Conservation (phyloP, 1,284 basidiomycete species). For the Fomitopsis schrenkii region DNA sequence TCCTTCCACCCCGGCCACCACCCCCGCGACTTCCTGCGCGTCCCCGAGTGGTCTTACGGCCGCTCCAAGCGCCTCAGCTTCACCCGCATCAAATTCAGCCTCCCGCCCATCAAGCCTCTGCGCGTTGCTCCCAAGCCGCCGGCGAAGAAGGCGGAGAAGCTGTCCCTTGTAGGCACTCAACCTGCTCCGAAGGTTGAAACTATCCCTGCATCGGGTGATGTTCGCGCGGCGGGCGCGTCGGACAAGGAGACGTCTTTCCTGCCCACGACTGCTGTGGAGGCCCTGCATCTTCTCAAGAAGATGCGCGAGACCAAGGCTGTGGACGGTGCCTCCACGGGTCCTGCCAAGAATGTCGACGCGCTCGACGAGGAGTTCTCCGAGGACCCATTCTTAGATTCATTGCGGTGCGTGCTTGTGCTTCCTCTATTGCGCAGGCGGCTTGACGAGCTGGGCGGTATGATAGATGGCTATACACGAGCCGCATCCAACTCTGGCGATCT, state of each 20-base stretch:
- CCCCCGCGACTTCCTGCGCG: not conserved
- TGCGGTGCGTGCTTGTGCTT: not conserved
- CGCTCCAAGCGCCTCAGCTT: not conserved
- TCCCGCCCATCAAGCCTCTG: not conserved
- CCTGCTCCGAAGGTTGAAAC: not conserved
- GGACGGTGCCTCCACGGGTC: not conserved
- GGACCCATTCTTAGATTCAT: not conserved
- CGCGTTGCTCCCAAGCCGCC: not conserved
- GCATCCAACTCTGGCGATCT: not conserved
- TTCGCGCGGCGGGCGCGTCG: too few relatives aligned
- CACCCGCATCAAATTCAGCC: not conserved
- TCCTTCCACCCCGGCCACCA: not conserved
- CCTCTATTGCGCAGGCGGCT: not conserved
- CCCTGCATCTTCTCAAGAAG: not conserved
- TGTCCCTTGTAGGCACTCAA: not conserved
- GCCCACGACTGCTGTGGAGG: too few relatives aligned
- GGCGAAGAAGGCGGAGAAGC: not conserved
- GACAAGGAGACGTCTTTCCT: too few relatives aligned
- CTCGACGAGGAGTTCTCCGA: not conserved
- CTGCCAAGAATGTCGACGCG: not conserved
- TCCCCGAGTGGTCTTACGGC: not conserved
- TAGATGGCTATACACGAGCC: not conserved
- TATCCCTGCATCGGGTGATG: not conserved
- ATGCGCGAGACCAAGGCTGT: not conserved
- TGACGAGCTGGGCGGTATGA: not conserved